phyloP scores from a whole-genome alignment of 257 asterid genomes.

The Plantago elongata region DNA sequence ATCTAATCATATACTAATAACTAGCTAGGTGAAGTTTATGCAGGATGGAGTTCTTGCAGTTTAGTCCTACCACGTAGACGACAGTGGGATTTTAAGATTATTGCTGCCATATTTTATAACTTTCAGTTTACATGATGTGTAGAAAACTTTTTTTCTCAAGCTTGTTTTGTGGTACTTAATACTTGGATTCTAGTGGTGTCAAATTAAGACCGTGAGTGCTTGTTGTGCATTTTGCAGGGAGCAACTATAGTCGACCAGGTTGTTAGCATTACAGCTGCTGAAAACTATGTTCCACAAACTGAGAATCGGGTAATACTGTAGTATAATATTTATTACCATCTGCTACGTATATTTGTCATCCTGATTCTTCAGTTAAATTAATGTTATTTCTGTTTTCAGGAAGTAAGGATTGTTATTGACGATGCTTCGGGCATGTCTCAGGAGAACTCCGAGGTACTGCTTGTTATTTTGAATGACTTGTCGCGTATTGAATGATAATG shows the following conservation, averaged over 20 bases:
- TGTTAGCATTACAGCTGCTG: slow-evolving; percentile 22
- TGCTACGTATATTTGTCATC: not conserved
- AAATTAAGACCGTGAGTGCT: not conserved
- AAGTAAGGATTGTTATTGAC: slow-evolving; percentile 26
- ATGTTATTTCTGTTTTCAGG: slow-evolving; percentile 24
- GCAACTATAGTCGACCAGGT: slow-evolving; percentile 31
- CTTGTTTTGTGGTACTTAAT: too few relatives aligned
- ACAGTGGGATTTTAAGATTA: too few relatives aligned
- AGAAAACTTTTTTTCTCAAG: too few relatives aligned
- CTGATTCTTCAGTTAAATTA: not conserved
- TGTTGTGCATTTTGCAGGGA: slow-evolving; percentile 24
- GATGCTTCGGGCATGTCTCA: slow-evolving; percentile 26
- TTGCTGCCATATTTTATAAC: not conserved
- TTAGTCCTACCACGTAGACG: too few relatives aligned
- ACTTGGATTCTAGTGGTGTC: not conserved
- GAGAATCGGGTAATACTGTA: slow-evolving; percentile 18
- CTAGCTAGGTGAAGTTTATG: too few relatives aligned
- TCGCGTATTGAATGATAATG: not conserved
- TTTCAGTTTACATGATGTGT: not conserved
- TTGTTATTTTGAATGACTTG: not conserved
- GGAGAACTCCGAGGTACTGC: slow-evolving; percentile 17
- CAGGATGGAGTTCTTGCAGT: too few relatives aligned
- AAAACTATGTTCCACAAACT: slow-evolving; percentile 21
- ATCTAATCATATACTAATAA: too few relatives aligned
- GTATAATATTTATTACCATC: not conserved